phyloP scores from a whole-genome alignment of 768 basidiomycete genomes.

The Leccinum pellstonianum region DNA sequence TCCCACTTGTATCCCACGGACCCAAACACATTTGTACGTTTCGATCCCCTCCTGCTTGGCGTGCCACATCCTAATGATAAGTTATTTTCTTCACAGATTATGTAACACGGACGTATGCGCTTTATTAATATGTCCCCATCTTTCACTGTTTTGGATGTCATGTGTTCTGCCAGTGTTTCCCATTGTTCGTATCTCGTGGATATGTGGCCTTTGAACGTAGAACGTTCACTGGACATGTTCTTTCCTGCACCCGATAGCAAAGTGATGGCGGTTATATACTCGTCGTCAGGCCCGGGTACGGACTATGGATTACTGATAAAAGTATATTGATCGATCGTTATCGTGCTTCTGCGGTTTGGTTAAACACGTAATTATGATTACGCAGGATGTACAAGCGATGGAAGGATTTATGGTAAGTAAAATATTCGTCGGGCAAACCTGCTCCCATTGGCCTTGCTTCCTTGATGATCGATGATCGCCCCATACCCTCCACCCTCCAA shows the following conservation, averaged over 20 bases:
- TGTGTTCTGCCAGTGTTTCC: not conserved
- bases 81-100: constrained; percentile 16
- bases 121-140: not conserved
- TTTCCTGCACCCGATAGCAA: not conserved
- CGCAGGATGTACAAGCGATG: not conserved
- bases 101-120: constrained; percentile 14
- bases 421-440: not conserved
- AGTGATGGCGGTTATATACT: not conserved
- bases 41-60: not conserved
- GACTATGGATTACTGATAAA: not conserved
- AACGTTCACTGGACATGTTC: constrained; percentile 2
- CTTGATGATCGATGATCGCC: no score
- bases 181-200: constrained; percentile 2
- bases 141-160: not conserved
- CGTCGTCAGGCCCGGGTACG: constrained; percentile 4
- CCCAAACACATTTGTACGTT: constrained; percentile 37
- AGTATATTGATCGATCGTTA: constrained; percentile 11
- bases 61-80: constrained; percentile 9
- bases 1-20: constrained; percentile 32
- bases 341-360: not conserved
- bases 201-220: constrained; percentile 11
- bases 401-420: not conserved
- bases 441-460: not conserved
- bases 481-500: not conserved
- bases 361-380: not conserved